phyloP scores from a whole-genome alignment of 805 yeast species.

The Teunomyces cretensis region DNA sequence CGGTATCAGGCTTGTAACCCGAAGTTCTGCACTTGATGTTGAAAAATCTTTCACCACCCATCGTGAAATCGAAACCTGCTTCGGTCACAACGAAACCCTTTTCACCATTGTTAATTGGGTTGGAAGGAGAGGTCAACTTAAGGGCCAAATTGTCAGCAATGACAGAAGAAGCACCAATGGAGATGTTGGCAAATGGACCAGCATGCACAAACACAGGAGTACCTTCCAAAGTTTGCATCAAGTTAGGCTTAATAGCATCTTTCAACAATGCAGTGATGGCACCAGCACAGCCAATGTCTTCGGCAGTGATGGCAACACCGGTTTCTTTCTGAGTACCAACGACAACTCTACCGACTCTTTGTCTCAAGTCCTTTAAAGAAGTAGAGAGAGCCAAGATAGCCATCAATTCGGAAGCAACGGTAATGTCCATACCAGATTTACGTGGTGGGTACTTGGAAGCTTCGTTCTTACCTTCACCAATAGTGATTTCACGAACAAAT shows the following conservation, averaged over 20 bases:
- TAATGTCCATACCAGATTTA: slow-evolving; percentile 89
- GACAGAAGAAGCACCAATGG: slow-evolving; percentile 95
- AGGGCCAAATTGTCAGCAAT: slow-evolving; percentile 91
- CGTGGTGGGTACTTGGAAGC: slow-evolving; percentile 72
- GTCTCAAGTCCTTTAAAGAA: slow-evolving; percentile 78
- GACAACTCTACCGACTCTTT: slow-evolving; percentile 84
- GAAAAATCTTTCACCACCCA: slow-evolving; percentile 98
- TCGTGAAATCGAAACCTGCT: slow-evolving; percentile 97
- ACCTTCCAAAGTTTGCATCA: slow-evolving; percentile 97
- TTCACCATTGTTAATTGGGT: slow-evolving; percentile 42
- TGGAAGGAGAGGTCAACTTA: slow-evolving; percentile 66
- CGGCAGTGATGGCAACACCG: slow-evolving; percentile 87
- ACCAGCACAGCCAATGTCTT: slow-evolving; percentile 94
- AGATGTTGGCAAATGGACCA: slow-evolving; percentile 96
- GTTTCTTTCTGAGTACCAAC: slow-evolving; percentile 70
- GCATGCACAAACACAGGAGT: slow-evolving; percentile 98
- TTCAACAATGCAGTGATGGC: slow-evolving; percentile 92
- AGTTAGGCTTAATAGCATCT: slow-evolving; percentile 93
- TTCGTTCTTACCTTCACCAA: slow-evolving; percentile 92
- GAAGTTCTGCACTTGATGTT: slow-evolving; percentile 94
- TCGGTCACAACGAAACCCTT: slow-evolving; percentile 93
- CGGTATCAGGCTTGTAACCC: slow-evolving; percentile 83
- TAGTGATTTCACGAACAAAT: slow-evolving; percentile 80
- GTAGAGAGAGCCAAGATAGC: slow-evolving; percentile 87
- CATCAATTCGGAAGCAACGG: slow-evolving; percentile 96